These are phyloP conservation scores for Linnemannia schmuckeri DNA, from an alignment of 192 early-diverging fungal species.

Conservation along the genomic window DNA sequence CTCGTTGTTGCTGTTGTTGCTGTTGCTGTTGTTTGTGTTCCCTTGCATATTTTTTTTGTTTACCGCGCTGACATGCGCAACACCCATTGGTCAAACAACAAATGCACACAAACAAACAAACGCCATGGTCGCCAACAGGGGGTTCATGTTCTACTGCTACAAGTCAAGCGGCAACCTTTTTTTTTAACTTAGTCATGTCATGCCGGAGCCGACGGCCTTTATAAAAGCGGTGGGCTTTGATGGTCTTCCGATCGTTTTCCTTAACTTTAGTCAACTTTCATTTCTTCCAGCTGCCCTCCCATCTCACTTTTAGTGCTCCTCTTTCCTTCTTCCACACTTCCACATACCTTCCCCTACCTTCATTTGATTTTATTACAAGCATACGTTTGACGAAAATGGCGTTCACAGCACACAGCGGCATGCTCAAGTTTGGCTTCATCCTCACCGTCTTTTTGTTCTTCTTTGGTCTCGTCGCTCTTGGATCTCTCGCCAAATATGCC, in stretches of 20 bases:
- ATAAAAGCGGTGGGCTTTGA: no score
- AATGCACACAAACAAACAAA: no score
- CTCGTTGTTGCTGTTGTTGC: no score
- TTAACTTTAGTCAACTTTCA: not conserved
- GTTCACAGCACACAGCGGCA: slow-evolving; percentile 13
- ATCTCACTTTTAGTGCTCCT: not conserved
- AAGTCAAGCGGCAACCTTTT: no score
- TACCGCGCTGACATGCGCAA: not conserved
- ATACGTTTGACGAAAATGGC: not conserved
- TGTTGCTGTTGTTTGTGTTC: not conserved
- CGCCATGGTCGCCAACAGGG: no score
- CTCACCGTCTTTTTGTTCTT: slow-evolving; percentile 8
- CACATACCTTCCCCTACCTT: not conserved
- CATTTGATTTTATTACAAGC: not conserved
- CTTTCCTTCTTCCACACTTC: not conserved
- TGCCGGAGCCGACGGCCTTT: no score
- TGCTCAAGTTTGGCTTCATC: slow-evolving; percentile 30
- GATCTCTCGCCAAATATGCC: not conserved
- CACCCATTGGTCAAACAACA: no score
- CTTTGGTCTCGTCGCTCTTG: slow-evolving; percentile 13
- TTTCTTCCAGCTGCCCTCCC: not conserved
- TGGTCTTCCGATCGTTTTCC: not conserved
- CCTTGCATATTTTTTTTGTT: not conserved
- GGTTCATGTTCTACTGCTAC: no score
- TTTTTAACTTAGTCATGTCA: no score